Evolutionary conservation across 2,329 filamentous ascomycete species (phyloP).

Genomic region (Leptoxyphium fumago): DNA sequence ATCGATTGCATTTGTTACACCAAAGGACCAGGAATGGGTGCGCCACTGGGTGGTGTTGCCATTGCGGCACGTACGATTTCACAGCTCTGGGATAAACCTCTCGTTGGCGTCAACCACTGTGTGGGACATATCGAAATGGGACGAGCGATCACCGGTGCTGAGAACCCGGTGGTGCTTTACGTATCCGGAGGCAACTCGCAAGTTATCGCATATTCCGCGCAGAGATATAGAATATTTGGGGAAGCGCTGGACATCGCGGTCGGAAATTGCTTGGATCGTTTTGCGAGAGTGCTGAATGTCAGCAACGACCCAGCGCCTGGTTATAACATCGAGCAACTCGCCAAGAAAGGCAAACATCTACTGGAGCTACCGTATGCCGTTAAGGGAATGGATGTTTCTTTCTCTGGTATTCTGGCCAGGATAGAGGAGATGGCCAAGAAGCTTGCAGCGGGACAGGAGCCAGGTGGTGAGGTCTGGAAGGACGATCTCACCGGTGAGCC

Average conservation of each 20-base stretch:
- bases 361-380: conserved; percentile 89
- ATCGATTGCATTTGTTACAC: conserved; percentile 94
- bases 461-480: conserved; percentile 10
- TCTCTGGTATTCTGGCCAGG: conserved; percentile 76
- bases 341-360: conserved; percentile 55
- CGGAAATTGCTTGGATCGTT: conserved; percentile 91
- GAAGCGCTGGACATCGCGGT: conserved; percentile 96
- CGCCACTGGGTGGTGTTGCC: conserved; percentile 74
- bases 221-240: conserved; percentile 92
- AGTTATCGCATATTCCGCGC: conserved; percentile 90
- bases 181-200: conserved; percentile 94
- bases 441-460: conserved; percentile 31
- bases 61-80: conserved; percentile 69
- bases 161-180: conserved; percentile 88
- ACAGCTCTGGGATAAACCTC: conserved; percentile 72
- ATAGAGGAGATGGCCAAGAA: conserved; percentile 66
- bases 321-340: conserved; percentile 95
- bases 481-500: conserved; percentile 37
- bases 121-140: conserved; percentile 99
- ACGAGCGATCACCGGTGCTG: conserved; percentile 73
- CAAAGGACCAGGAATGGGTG: conserved; percentile 90
- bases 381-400: conserved; percentile 97
- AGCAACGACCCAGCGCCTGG: conserved; percentile 92
- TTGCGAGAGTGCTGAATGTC: conserved; percentile 80
- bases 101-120: conserved; percentile 95